Base-by-base conservation (phyloP, 208 protist genomes). In the Acanthamoeba castellanii region DNA sequence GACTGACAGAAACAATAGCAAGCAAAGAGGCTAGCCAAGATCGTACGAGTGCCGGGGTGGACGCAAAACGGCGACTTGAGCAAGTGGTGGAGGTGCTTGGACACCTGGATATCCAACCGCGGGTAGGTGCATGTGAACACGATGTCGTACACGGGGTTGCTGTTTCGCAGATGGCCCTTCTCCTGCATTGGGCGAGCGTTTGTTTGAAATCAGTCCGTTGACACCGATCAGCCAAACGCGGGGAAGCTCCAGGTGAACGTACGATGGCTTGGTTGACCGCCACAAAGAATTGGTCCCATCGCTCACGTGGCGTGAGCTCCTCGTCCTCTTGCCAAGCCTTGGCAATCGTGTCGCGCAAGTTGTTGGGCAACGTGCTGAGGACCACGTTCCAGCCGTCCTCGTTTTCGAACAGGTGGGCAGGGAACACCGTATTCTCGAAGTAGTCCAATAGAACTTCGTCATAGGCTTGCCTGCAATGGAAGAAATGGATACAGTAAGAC, bases 31-130 rank as follows among this genome's bases (percentile, higher is more conserved):
- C 37, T 3, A 11, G 6, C 13, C 13, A 55, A 18, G 50, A 5
- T 6, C 50, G 82, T 89, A 89, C 82, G 82, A 37, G 82, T 89
- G 82, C 50, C 82, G 13, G 99, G 99, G 95, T 99, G 99, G n/a
- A 99, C 98, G 95, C 98, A 99, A 89, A 99, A 99, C 6, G 99
- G 99, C 8, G 98, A 96, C 96, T 99, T 99, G 20, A 99, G 96
- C 70, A 99, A 97, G 97, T 99, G 99, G 93, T 99, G 99, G 18
- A 99, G 95, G 18, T 96, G 96, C 82, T 98, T 99, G 85, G 97
- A 98, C 14, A 99, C 99, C 59, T 99, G 97, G 64, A 99, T 98
- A 97, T 99, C 99, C 2, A 99, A 96, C 14, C 99, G 96, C 16
- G 99, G 99, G 95, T 99, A 99, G 94, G 96, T 96, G 93, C 95